phyloP scores from a whole-genome alignment of 2,329 filamentous ascomycete genomes.

The Atkinsonella texensis region DNA sequence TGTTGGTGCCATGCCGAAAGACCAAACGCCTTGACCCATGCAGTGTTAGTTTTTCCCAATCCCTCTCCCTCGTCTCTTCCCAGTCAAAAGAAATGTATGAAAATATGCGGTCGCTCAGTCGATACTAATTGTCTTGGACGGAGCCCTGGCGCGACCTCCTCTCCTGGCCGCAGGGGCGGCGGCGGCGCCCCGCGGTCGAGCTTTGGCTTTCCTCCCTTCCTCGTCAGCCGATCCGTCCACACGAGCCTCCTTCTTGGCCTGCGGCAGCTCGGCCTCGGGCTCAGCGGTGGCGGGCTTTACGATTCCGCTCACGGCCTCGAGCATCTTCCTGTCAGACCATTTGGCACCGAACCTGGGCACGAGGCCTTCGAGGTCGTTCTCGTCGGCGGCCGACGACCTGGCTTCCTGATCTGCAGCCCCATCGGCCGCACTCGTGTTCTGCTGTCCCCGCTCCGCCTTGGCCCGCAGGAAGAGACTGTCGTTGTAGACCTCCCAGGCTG shows the following conservation, averaged over 20 bases:
- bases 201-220: constrained; percentile 14
- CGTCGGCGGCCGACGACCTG: constrained; percentile 7
- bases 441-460: constrained; percentile 6
- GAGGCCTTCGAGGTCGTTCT: constrained; percentile 20
- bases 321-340: constrained; percentile 32
- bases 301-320: constrained; percentile 35
- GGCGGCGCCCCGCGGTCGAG: constrained; percentile 15
- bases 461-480: constrained; percentile 46
- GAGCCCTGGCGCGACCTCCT: constrained; percentile 9
- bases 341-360: constrained; percentile 27
- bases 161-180: constrained; percentile 16
- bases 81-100: too few species aligned
- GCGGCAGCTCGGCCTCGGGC: constrained; percentile 12
- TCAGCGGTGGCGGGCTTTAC: constrained; percentile 20
- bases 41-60: too few species aligned
- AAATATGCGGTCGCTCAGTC: not conserved
- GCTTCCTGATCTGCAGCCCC: not conserved
- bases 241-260: constrained; percentile 16
- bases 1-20: too few species aligned
- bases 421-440: constrained; percentile 2
- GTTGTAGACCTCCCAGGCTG: constrained; percentile 65
- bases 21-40: too few species aligned
- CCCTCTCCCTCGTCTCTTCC: too few species aligned
- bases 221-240: constrained; percentile 4
- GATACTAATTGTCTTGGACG: constrained; percentile 6